Percentiles rank a stretch among this genome's conserved stretches.
Conservation (phyloP, 768 basidiomycete genomes). For the Glaciozyma martinii region DNA sequence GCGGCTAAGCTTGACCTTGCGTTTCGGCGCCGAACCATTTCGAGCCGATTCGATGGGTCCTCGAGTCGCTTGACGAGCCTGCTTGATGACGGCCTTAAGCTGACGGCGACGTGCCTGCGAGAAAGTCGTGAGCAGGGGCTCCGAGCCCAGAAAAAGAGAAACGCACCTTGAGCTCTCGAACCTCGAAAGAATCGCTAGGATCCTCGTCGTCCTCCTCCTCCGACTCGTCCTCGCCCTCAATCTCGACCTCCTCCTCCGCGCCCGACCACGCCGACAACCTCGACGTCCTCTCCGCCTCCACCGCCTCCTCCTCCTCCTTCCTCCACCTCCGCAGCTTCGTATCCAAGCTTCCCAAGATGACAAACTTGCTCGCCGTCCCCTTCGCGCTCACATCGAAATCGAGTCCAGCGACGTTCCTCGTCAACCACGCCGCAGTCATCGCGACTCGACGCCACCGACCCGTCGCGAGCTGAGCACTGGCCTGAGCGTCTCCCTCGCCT, state of each 20-base stretch:
- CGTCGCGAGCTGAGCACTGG: slow-evolving; percentile 43
- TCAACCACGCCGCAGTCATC: slow-evolving; percentile 60
- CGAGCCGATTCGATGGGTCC: slow-evolving; percentile 32
- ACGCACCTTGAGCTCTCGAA: slow-evolving; percentile 69
- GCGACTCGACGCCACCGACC: slow-evolving; percentile 66
- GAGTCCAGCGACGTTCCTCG: slow-evolving; percentile 66
- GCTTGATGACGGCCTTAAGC: slow-evolving; percentile 55
- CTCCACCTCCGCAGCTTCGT: slow-evolving; percentile 63
- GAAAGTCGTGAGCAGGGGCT: neutral
- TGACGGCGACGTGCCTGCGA: slow-evolving; percentile 63
- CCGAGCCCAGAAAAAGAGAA: no score
- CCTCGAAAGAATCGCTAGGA: slow-evolving; percentile 41
- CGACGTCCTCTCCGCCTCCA: slow-evolving; percentile 60
- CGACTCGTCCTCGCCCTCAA: slow-evolving; percentile 39
- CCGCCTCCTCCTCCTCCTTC: slow-evolving; percentile 60
- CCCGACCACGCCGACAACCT: slow-evolving; percentile 52
- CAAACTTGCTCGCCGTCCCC: slow-evolving; percentile 54
- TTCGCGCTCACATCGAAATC: slow-evolving; percentile 40
- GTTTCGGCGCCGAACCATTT: slow-evolving; percentile 30
- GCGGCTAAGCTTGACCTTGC: slow-evolving; percentile 36
- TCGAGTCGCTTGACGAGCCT: slow-evolving; percentile 20
- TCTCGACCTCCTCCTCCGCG: slow-evolving; percentile 59
- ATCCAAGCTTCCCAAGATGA: slow-evolving; percentile 55
- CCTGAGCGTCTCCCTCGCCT: slow-evolving; percentile 43
- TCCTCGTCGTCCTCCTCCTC: slow-evolving; percentile 49